Conservation (phyloP, 257 asterid species). For the Ehretia macrophylla region DNA sequence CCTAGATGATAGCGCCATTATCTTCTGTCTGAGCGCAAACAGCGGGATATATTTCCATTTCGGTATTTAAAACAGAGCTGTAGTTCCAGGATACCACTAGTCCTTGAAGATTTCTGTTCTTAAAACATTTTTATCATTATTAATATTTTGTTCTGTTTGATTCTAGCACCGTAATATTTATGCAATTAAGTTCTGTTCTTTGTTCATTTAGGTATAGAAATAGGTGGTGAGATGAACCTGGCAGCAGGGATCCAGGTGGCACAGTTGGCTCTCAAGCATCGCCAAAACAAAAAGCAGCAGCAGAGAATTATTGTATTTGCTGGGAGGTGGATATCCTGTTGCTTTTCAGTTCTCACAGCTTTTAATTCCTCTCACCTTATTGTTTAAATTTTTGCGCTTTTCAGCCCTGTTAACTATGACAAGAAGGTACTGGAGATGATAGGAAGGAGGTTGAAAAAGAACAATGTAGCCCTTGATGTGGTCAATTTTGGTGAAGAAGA, state of each 20-base stretch:
- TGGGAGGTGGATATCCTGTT: slow-evolving; percentile 59
- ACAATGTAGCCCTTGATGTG: slow-evolving; percentile 94
- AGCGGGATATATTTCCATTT: too few species aligned
- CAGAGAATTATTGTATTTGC: slow-evolving; percentile 94
- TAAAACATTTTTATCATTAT: too few species aligned
- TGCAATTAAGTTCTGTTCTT: slow-evolving; percentile 6
- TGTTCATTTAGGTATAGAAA: slow-evolving; percentile 58
- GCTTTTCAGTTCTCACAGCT: neutral
- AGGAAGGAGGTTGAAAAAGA: slow-evolving; percentile 90
- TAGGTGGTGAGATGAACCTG: slow-evolving; percentile 91
- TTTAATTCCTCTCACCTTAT: neutral
- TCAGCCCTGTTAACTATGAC: slow-evolving; percentile 89
- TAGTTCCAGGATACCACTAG: neutral
- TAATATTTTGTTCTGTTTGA: neutral
- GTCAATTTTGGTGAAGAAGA: slow-evolving; percentile 97
- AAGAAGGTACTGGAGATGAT: slow-evolving; percentile 88
- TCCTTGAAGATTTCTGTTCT: neutral
- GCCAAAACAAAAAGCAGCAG: slow-evolving; percentile 96
- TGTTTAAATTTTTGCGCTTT: slow-evolving; percentile 15
- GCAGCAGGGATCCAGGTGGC: slow-evolving; percentile 99
- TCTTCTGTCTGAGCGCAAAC: too few species aligned
- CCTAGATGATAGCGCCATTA: too few species aligned
- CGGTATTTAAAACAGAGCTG: neutral
- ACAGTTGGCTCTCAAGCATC: slow-evolving; percentile 95
- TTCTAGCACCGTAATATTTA: neutral